phyloP scores from a whole-genome alignment of 2,329 filamentous ascomycete genomes.

The Calonectria henricotiae region DNA sequence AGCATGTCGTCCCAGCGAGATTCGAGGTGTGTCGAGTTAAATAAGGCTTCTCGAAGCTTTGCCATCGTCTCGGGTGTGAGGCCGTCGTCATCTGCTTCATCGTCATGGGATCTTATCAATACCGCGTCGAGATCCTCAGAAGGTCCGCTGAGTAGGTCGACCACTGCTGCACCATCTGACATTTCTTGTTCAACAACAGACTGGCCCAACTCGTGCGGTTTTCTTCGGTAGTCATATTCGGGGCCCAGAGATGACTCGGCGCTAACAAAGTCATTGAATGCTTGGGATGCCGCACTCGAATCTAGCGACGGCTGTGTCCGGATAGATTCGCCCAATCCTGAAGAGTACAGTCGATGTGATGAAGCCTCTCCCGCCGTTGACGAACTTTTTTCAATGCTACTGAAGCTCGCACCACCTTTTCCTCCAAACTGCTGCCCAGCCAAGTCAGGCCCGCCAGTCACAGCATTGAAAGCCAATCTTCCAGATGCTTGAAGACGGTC shows the following conservation, averaged over 20 bases:
- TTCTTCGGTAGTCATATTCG: constrained; percentile 25
- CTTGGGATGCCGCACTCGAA: constrained; percentile 56
- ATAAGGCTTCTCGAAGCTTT: constrained; percentile 60
- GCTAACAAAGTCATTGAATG: constrained; percentile 50
- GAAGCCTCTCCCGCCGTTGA: constrained; percentile 45
- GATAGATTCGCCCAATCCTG: constrained; percentile 41
- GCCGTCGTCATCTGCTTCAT: constrained; percentile 48
- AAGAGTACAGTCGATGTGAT: constrained; percentile 44
- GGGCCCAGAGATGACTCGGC: constrained; percentile 38
- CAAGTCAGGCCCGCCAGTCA: constrained; percentile 43
- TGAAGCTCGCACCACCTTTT: constrained; percentile 45
- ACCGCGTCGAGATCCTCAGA: constrained; percentile 44
- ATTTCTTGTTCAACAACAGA: constrained; percentile 49
- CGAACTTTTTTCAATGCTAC: constrained; percentile 38
- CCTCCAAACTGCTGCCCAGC: constrained; percentile 39
- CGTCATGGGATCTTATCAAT: constrained; percentile 43
- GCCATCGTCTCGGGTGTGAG: constrained; percentile 53
- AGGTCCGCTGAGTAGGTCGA: constrained; percentile 57
- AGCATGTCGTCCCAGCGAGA: constrained; percentile 64
- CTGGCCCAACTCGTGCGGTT: background rate
- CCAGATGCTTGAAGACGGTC: constrained; percentile 53
- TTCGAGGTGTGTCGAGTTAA: constrained; percentile 47
- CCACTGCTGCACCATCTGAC: constrained; percentile 60
- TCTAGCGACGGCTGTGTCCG: constrained; percentile 37
- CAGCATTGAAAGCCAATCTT: constrained; percentile 50